Percentiles rank a stretch among this genome's conserved stretches.
Conservation (phyloP, 2,329 filamentous ascomycete species). For the Coniella vitis region DNA sequence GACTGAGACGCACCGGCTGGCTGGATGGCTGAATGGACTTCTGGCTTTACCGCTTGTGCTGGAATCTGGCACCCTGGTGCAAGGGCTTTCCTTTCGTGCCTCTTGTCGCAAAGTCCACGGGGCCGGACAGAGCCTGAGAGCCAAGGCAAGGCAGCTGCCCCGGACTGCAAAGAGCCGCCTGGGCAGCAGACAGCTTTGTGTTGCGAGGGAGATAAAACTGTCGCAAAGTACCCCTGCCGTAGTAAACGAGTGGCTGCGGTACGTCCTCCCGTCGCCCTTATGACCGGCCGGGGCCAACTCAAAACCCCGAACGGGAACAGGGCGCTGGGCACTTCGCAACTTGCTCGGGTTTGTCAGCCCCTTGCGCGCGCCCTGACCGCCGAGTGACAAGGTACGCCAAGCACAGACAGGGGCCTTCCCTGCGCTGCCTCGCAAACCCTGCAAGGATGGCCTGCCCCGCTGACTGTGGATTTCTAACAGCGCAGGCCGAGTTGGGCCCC, state of each 20-base stretch:
- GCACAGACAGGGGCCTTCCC: background rate
- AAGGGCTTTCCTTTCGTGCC: too few relatives aligned
- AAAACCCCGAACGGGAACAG: conserved; percentile 11
- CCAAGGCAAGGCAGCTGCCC: too few relatives aligned
- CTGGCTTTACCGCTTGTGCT: too few relatives aligned
- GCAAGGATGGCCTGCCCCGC: conserved; percentile 6
- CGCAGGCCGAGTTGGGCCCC: conserved; percentile 16
- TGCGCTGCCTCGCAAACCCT: conserved; percentile 2
- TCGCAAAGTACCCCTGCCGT: conserved; percentile 7
- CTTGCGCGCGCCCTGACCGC: conserved; percentile 8
- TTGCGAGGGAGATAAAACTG: conserved; percentile 9
- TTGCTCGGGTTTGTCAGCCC: background rate
- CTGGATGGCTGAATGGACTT: too few relatives aligned
- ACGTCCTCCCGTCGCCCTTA: conserved; percentile 2
- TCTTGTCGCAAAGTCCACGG: too few relatives aligned
- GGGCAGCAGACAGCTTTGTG: too few relatives aligned
- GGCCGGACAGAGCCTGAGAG: too few relatives aligned
- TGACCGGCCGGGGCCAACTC: conserved; percentile 15
- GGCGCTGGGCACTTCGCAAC: background rate
- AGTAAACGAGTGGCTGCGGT: conserved; percentile 6
- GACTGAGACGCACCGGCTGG: too few relatives aligned
- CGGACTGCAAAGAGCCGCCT: too few relatives aligned
- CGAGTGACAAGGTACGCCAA: background rate
- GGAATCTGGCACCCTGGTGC: too few relatives aligned
- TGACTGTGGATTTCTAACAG: conserved; percentile 15